These are phyloP conservation scores for Nannochloropsis gaditana DNA, from an alignment of 108 stramenopile species.

Conservation along the genomic window DNA sequence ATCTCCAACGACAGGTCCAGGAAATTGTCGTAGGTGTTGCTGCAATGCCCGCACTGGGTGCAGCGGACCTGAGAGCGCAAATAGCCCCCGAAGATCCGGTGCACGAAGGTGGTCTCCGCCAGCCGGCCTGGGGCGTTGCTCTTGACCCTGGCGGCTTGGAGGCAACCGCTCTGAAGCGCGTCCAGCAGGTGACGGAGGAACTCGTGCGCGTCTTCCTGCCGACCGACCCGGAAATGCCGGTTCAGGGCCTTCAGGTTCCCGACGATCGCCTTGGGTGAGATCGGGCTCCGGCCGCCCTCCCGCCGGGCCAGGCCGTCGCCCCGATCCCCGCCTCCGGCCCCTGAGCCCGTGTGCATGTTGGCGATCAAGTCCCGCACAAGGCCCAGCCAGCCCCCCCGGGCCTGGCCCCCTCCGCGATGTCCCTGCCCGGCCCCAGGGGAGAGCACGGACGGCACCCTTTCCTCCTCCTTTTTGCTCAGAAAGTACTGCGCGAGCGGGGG, in stretches of 20 bases:
- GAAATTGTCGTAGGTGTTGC: constrained; percentile 90
- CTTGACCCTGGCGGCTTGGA: constrained; percentile 38
- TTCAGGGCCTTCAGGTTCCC: constrained; percentile 60
- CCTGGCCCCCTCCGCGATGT: neutral
- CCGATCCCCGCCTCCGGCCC: neutral
- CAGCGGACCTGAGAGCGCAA: constrained; percentile 76
- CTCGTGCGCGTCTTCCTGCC: constrained; percentile 97
- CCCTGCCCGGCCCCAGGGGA: neutral
- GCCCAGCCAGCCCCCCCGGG: neutral
- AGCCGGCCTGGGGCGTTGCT: constrained; percentile 51
- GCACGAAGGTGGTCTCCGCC: constrained; percentile 82
- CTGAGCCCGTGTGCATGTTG: neutral
- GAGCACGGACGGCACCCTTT: neutral
- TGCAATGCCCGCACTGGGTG: constrained; percentile 66
- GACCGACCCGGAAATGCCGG: constrained; percentile 75
- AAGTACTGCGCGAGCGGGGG: constrained; percentile 76
- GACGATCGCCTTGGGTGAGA: constrained; percentile 67
- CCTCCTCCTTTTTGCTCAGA: constrained; percentile 26
- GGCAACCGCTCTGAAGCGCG: constrained; percentile 66
- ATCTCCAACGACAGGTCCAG: constrained; percentile 86
- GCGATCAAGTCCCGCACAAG: constrained; percentile 12
- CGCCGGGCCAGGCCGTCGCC: neutral
- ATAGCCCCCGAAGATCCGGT: constrained; percentile 88
- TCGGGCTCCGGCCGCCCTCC: constrained; percentile 34
- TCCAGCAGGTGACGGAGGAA: constrained; percentile 86